phyloP scores from a whole-genome alignment of 2,329 filamentous ascomycete species.

The Metarhizium album region DNA sequence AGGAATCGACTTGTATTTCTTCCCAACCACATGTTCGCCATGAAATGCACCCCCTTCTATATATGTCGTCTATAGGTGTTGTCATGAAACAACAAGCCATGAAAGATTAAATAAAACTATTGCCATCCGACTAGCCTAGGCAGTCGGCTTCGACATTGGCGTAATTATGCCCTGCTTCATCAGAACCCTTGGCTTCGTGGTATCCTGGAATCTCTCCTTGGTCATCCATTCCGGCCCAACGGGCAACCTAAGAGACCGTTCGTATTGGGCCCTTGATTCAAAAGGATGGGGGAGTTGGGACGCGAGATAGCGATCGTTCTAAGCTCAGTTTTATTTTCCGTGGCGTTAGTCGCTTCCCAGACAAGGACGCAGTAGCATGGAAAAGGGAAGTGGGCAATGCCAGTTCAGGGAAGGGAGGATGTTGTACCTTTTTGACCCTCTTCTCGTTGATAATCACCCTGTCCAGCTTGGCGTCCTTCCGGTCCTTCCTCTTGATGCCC shows the following conservation, averaged over 20 bases:
- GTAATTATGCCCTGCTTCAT: conserved; percentile 85
- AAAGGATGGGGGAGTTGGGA: conserved; percentile 79
- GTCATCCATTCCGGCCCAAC: conserved; percentile 93
- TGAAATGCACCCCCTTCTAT: neutral
- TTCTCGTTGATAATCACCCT: conserved; percentile 91
- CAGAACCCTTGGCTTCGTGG: conserved; percentile 79
- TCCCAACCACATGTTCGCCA: neutral
- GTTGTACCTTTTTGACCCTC: conserved; percentile 65
- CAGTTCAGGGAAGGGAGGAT: conserved; percentile 3
- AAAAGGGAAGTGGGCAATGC: too few relatives aligned
- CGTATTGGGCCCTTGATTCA: conserved; percentile 80
- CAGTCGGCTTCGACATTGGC: conserved; percentile 69
- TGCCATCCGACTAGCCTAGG: conserved; percentile 14
- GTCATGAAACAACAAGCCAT: too few relatives aligned
- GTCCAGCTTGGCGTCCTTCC: conserved; percentile 73
- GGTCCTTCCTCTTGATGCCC: conserved; percentile 64
- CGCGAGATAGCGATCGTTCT: conserved; percentile 83
- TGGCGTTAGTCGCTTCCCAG: neutral
- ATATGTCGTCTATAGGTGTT: neutral
- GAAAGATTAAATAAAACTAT: too few relatives aligned
- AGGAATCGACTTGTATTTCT: neutral
- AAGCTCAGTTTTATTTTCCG: neutral
- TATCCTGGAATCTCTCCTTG: conserved; percentile 87
- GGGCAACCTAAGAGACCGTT: conserved; percentile 74
- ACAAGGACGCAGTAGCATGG: neutral